Evolutionary conservation across 192 early-diverging fungal species (phyloP), one percentile per base, ranked within the genome.

Genomic region (Irineochytrium annulatum): DNA sequence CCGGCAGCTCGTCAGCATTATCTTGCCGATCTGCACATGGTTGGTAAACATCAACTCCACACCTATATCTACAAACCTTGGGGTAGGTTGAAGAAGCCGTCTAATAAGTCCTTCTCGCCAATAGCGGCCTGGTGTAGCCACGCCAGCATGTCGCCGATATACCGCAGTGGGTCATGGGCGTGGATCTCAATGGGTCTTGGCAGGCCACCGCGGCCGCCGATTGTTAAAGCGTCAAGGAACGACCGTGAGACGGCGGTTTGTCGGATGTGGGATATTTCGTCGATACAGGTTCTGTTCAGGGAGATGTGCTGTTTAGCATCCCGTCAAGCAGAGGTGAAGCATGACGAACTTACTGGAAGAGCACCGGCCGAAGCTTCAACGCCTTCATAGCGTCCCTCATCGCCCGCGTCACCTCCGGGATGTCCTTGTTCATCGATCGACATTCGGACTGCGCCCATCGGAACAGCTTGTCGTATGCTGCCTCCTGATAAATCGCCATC

Each of bases 71-170:
- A 37, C n/a, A n/a, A n/a, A n/a, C n/a, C n/a, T n/a, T n/a, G n/a
- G 52, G n/a, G n/a, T n/a, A n/a, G n/a, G n/a, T 77, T 76, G 62
- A 92, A 80, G 14, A 92, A 52, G 31, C 80, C 79, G 62, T 95
- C 91, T 22, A 96, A 73, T 65, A 95, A 81, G 70, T 98, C 95
- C 20, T 81, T 73, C 68, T 96, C 95, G 5, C 86, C 81, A 3
- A 93, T 91, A 19, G 81, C 82, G 0, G 91, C 86, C 74, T 96
- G 93, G 78, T 98, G 95, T 1, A 95, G 65, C 95, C 95, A 98
- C 0, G 93, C 95, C 19, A 96, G 69, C 90, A 98, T 95, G 60
- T 96, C 95, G 20, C 94, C 94, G 33, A 91, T 82, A 63, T 95
- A 98, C 31, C 94, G 81, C 57, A 89, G 70, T 0, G 93, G 87